These are phyloP conservation scores for Letharia columbiana DNA, from an alignment of 495 filamentous ascomycete genomes.

Conservation along the genomic window DNA sequence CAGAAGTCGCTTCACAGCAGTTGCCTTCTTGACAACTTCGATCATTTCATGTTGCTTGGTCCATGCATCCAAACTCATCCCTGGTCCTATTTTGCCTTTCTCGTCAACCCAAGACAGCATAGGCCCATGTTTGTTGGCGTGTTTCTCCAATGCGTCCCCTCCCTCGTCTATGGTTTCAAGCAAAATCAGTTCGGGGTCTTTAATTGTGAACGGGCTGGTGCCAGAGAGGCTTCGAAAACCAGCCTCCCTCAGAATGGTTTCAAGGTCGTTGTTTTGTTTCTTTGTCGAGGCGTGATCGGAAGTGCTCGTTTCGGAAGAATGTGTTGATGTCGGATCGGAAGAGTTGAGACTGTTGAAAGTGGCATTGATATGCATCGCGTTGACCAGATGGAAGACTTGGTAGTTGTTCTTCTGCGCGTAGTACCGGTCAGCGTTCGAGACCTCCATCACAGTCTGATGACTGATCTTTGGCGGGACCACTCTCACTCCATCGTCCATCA, in stretches of 20 bases:
- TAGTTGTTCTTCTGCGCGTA: not conserved
- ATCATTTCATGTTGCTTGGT: not conserved
- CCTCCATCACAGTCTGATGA: not conserved
- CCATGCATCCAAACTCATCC: not conserved
- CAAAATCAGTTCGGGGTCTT: not conserved
- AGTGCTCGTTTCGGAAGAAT: not conserved
- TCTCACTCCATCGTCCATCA: slow-evolving; percentile 7
- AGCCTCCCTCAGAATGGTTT: not conserved
- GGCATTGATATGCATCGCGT: not conserved
- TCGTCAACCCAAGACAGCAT: not conserved
- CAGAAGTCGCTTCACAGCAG: slow-evolving; percentile 5
- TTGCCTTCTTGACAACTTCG: slow-evolving; percentile 1
- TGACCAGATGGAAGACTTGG: not conserved
- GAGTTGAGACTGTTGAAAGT: not conserved
- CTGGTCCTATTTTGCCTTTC: not conserved
- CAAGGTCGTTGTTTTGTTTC: not conserved
- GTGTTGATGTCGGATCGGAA: not conserved
- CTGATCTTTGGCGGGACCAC: slow-evolving; percentile 2
- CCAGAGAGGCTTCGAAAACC: slow-evolving; percentile 1
- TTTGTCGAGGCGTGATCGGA: not conserved
- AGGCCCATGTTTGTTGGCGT: not conserved
- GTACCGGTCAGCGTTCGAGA: not conserved
- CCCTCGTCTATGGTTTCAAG: not conserved
- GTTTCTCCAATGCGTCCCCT: not conserved
- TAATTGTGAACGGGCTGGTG: slow-evolving; percentile 1